Conservation (phyloP, 2,329 filamentous ascomycete species). For the Corinectria fuckeliana region DNA sequence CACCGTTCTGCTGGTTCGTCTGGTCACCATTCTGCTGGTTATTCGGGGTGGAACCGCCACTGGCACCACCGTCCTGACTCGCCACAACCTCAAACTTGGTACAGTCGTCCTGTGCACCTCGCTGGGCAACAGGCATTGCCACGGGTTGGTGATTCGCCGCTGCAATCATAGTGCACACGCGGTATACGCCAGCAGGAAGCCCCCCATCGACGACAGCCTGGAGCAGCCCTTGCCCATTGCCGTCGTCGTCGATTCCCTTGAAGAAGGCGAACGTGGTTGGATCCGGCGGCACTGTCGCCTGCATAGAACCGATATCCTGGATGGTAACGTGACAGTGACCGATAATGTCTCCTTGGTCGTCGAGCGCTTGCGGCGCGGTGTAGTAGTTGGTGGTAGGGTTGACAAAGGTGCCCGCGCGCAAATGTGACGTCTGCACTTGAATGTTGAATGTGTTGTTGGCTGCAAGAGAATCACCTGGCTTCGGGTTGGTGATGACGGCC, state of each 20-base stretch:
- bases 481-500: slow-evolving; percentile 59
- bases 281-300: slow-evolving; percentile 59
- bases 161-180: slow-evolving; percentile 67
- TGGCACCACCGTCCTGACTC: no score
- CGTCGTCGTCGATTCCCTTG: slow-evolving; percentile 70
- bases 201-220: slow-evolving; percentile 61
- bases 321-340: slow-evolving; percentile 67
- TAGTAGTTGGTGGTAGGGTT: slow-evolving; percentile 68
- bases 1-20: no score
- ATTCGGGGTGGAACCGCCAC: no score
- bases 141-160: slow-evolving; percentile 72
- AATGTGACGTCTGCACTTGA: slow-evolving; percentile 57
- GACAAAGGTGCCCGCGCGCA: slow-evolving; percentile 65
- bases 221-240: slow-evolving; percentile 62
- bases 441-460: slow-evolving; percentile 60
- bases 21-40: slow-evolving; percentile 21
- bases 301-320: slow-evolving; percentile 61
- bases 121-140: slow-evolving; percentile 70
- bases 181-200: slow-evolving; percentile 68
- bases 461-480: slow-evolving; percentile 53
- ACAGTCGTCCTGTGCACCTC: slow-evolving; percentile 71
- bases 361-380: slow-evolving; percentile 61
- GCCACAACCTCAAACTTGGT: slow-evolving; percentile 60
- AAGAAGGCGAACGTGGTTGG: slow-evolving; percentile 65
- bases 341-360: slow-evolving; percentile 56